Evolutionary conservation across 2,329 filamentous ascomycete genomes (phyloP).

Genomic region (Aspergillus persii): DNA sequence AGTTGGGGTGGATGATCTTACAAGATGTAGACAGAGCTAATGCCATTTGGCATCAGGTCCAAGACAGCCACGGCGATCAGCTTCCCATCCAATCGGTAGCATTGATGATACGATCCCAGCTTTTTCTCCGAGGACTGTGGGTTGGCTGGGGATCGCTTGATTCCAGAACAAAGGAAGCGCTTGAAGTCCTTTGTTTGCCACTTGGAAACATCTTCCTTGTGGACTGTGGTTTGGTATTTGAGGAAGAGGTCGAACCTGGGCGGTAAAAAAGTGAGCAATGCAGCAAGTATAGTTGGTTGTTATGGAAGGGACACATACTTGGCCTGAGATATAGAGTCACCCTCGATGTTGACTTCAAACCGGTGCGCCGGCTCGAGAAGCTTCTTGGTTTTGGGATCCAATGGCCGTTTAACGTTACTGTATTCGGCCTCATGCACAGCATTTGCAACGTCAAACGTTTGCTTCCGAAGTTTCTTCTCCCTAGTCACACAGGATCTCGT

Average conservation of each 20-base stretch:
- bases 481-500: slow-evolving; percentile 22
- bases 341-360: slow-evolving; percentile 49
- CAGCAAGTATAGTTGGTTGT: background rate
- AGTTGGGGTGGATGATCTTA: slow-evolving; percentile 23
- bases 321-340: slow-evolving; percentile 46
- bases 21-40: slow-evolving; percentile 53
- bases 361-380: slow-evolving; percentile 48
- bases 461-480: slow-evolving; percentile 44
- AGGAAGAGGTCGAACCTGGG: slow-evolving; percentile 46
- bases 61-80: slow-evolving; percentile 50
- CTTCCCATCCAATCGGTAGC: slow-evolving; percentile 50
- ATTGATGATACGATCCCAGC: slow-evolving; percentile 51
- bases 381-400: slow-evolving; percentile 44
- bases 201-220: slow-evolving; percentile 44
- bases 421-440: slow-evolving; percentile 48
- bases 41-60: slow-evolving; percentile 46
- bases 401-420: slow-evolving; percentile 40
- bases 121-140: slow-evolving; percentile 40
- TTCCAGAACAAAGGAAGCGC: slow-evolving; percentile 48
- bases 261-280: background rate
- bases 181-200: slow-evolving; percentile 47
- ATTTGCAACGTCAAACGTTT: slow-evolving; percentile 43
- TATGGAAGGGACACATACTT: slow-evolving; percentile 34
- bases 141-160: slow-evolving; percentile 39
- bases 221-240: slow-evolving; percentile 47